Conservation (phyloP, 768 basidiomycete species). For the Calocera cornea region DNA sequence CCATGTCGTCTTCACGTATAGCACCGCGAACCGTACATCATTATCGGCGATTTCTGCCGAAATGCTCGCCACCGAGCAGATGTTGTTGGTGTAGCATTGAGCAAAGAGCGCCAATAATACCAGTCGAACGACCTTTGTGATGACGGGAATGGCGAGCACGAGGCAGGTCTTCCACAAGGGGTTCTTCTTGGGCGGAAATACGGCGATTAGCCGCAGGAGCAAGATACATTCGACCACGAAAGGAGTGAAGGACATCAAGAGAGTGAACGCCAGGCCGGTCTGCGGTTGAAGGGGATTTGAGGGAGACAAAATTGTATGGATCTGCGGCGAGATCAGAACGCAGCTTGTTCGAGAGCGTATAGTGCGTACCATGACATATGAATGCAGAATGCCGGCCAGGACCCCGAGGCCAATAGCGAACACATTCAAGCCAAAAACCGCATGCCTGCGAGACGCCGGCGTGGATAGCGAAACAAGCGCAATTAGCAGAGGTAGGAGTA, state of each 20-base stretch:
- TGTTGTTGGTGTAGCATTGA: constrained; percentile 11
- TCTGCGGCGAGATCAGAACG: constrained; percentile 11
- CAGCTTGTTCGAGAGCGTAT: constrained; percentile 14
- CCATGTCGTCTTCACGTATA: constrained; percentile 4
- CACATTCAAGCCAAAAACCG: constrained; percentile 27
- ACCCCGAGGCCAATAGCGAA: constrained; percentile 21
- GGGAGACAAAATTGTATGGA: neutral
- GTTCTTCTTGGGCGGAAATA: constrained; percentile 23
- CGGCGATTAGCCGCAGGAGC: constrained; percentile 26
- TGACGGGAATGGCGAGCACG: constrained; percentile 21
- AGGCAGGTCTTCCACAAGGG: constrained; percentile 11
- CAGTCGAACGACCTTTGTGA: constrained; percentile 25
- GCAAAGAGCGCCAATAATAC: constrained; percentile 14
- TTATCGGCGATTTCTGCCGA: constrained; percentile 16
- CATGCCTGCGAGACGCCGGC: constrained; percentile 17
- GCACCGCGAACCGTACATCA: constrained; percentile 8
- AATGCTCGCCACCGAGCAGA: constrained; percentile 21
- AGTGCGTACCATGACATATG: constrained; percentile 10
- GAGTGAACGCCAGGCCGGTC: constrained; percentile 14
- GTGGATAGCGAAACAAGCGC: constrained; percentile 26
- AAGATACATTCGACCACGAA: constrained; percentile 30
- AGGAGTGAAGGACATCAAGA: constrained; percentile 22
- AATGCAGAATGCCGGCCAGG: constrained; percentile 15
- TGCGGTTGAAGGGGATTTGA: neutral
- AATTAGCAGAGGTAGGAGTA: constrained; percentile 26